Evolutionary conservation across 106 monocot genomes (phyloP), one percentile per base, ranked within the genome.

Genomic region (Acorus gramineus): DNA sequence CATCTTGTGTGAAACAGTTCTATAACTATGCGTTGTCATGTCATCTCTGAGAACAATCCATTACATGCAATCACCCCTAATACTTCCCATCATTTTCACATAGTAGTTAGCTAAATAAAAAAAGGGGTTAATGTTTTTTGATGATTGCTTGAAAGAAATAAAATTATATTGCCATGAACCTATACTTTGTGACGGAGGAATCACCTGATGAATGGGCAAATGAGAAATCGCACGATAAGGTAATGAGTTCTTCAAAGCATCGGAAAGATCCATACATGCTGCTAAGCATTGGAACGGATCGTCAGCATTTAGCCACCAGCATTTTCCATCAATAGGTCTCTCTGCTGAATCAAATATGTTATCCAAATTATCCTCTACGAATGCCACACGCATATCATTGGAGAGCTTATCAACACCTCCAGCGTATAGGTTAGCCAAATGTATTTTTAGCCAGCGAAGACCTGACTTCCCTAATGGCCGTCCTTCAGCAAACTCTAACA

Each of bases 271-370:
- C 45, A 93, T 83, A 58, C 93, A 93, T 66, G 85, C 78, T 57
- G 93, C 93, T 67, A 93, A 76, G 69, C 93, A 93, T 45, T 93
- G 89, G 59, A 89, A 86, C 64, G 93, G 93, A 66, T 93, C 93
- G 62, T 93, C 89, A 69, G 89, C 93, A 69, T 73, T 69, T 57
- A 86, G 57, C 93, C 93, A 93, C 93, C 93, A 93, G 2, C 74
- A 73, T 44, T 79, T 74, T 9, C 89, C 89, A 69, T 86, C 76
- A 68, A 93, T 52, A 66, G 93, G 93, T 75, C 81, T 86, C 14
- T 57, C 63, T 28, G 93, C 93, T 56, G 93, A 93, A 76, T 93
- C 85, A 65, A 89, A 86, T 81, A 93, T 81, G 69, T 89, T 74
- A 56, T 56, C 53, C 58, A 93, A 75, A 67, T 89, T 71, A 74